These are phyloP conservation scores for Dioszegia aurantiaca DNA, from an alignment of 768 basidiomycete genomes.

Conservation along the genomic window DNA sequence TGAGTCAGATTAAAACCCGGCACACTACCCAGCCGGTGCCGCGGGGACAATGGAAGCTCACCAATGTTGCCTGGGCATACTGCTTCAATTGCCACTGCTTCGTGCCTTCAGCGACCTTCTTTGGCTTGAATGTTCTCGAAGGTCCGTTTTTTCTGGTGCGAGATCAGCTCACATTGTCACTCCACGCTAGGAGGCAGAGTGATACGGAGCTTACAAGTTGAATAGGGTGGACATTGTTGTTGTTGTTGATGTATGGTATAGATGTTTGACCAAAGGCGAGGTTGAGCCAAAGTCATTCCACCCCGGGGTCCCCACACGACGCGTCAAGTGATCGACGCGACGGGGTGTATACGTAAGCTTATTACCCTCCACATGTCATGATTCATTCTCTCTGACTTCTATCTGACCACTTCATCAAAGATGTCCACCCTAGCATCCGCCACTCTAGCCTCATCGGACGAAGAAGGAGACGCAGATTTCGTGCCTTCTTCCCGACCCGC, in stretches of 20 bases:
- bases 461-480: conserved; percentile 37
- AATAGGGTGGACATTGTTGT: conserved; percentile 49
- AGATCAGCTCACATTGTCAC: conserved; percentile 13
- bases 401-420: neutral
- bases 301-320: neutral
- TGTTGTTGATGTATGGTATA: neutral
- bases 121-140: conserved; percentile 74
- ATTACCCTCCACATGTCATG: neutral
- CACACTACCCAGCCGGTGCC: too few relatives aligned
- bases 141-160: conserved; percentile 5
- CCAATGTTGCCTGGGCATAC: conserved; percentile 57
- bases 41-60: too few relatives aligned
- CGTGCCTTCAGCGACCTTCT: conserved; percentile 90
- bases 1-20: too few relatives aligned
- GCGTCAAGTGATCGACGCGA: conserved; percentile 2
- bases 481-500: conserved; percentile 20
- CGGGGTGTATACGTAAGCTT: neutral
- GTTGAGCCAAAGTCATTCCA: neutral
- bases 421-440: conserved; percentile 41
- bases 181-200: neutral
- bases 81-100: conserved; percentile 98
- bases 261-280: neutral
- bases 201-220: conserved; percentile 40
- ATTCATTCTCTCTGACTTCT: neutral
- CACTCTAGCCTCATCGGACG: conserved; percentile 19